These are phyloP conservation scores for Claviceps purpurea DNA, from an alignment of 2,329 filamentous ascomycete species.

Conservation along the genomic window DNA sequence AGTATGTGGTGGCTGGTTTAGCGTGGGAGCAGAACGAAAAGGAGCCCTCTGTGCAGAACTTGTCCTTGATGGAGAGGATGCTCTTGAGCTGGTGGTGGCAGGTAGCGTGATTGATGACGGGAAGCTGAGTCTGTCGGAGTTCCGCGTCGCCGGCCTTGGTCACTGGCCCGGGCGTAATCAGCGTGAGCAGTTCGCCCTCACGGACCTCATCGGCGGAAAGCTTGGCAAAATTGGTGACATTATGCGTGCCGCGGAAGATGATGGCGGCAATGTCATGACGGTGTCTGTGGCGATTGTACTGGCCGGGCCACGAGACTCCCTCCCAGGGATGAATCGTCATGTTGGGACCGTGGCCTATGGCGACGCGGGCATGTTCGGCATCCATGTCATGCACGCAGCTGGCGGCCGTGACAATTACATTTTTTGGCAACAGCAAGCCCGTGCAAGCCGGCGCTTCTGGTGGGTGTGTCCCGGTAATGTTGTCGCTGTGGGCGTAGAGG, in stretches of 20 bases:
- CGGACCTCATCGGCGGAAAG: not conserved
- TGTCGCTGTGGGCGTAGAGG: not conserved
- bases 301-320: not conserved
- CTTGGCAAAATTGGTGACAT: not conserved
- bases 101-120: not conserved
- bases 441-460: not conserved
- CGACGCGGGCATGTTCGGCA: not conserved
- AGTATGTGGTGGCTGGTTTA: too few relatives aligned
- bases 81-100: not conserved
- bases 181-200: not conserved
- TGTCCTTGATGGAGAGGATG: not conserved
- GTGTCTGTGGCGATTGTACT: not conserved
- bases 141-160: too few relatives aligned
- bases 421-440: not conserved
- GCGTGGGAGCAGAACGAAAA: too few relatives aligned
- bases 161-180: too few relatives aligned
- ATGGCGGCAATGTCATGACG: constrained; percentile 2
- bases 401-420: constrained; percentile 2
- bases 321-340: not conserved
- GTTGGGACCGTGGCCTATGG: not conserved
- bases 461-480: not conserved
- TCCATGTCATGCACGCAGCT: not conserved
- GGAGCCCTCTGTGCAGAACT: not conserved
- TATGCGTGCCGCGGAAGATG: not conserved
- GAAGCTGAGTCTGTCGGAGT: not conserved